Percentiles rank a stretch among this genome's conserved stretches.
phyloP scores from a whole-genome alignment of 371 early-diverging fungal species.

The Mucor mucedo region DNA sequence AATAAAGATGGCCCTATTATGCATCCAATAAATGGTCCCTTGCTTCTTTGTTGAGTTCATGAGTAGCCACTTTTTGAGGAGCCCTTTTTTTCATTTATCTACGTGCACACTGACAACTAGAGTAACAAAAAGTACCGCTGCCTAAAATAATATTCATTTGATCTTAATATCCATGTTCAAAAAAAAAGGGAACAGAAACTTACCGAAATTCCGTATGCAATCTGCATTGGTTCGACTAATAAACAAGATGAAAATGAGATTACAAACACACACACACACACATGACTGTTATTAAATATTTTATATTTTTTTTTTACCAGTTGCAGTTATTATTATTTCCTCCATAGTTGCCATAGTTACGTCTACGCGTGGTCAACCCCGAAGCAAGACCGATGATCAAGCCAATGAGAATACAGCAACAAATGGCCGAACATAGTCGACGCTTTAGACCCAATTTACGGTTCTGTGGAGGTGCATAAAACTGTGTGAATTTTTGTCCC shows the following conservation, averaged over 20 bases:
- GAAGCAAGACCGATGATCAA: conserved; percentile 38
- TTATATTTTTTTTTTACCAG: conserved; percentile 24
- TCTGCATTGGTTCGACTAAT: conserved; percentile 26
- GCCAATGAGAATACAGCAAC: conserved; percentile 41
- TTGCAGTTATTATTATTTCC: conserved; percentile 16
- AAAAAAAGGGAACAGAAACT: not conserved
- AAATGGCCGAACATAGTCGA: conserved; percentile 32
- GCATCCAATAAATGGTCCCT: conserved; percentile 4
- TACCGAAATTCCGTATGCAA: conserved; percentile 20
- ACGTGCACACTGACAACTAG: conserved; percentile 26
- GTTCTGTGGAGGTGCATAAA: conserved; percentile 43
- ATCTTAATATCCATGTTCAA: not conserved
- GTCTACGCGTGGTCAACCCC: conserved; percentile 31
- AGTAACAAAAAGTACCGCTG: conserved; percentile 19
- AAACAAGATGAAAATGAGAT: not conserved
- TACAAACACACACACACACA: too few species aligned
- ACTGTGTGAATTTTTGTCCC: conserved; percentile 27
- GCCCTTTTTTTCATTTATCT: not conserved
- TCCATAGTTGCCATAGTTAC: conserved; percentile 8
- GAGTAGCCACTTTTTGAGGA: not conserved
- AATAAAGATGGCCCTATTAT: not conserved
- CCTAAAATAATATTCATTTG: conserved; percentile 5
- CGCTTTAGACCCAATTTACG: conserved; percentile 33
- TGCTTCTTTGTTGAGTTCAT: not conserved
- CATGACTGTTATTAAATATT: too few species aligned